phyloP scores from a whole-genome alignment of 192 early-diverging fungal genomes.

The Geranomyces variabilis region DNA sequence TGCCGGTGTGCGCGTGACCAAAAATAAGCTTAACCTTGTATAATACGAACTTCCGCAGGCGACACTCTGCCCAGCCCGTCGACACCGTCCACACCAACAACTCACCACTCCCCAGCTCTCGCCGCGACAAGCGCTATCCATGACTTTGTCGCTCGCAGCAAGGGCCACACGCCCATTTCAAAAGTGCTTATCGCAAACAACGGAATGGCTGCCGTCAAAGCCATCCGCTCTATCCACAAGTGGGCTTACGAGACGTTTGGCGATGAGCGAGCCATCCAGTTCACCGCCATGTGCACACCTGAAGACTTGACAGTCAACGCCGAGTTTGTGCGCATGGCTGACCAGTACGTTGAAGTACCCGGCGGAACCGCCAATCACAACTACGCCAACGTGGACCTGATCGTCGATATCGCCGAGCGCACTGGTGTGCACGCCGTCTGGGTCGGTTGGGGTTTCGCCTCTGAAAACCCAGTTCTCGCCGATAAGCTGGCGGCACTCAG shows the following conservation, averaged over 20 bases:
- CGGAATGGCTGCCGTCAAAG: slow-evolving; percentile 99
- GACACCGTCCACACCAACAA: background rate
- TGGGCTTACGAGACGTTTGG: slow-evolving; percentile 99
- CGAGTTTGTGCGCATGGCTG: slow-evolving; percentile 99
- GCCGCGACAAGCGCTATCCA: slow-evolving; percentile 31
- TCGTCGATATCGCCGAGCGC: slow-evolving; percentile 97
- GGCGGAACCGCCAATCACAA: slow-evolving; percentile 99
- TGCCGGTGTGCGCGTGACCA: no score
- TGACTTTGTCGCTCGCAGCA: slow-evolving; percentile 43
- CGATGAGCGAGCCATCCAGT: slow-evolving; percentile 91
- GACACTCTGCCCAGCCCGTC: background rate
- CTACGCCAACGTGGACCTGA: slow-evolving; percentile 97
- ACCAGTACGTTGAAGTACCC: slow-evolving; percentile 97
- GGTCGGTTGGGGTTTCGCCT: slow-evolving; percentile 99
- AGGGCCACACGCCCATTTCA: slow-evolving; percentile 68
- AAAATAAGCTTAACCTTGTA: no score
- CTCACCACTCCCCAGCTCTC: background rate
- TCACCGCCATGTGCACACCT: slow-evolving; percentile 97
- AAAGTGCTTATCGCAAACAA: slow-evolving; percentile 99
- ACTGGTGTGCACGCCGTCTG: slow-evolving; percentile 92
- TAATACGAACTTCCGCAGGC: background rate
- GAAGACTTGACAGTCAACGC: slow-evolving; percentile 97
- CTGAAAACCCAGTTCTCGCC: slow-evolving; percentile 94
- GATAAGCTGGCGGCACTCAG: slow-evolving; percentile 84
- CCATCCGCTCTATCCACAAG: slow-evolving; percentile 95